These are phyloP conservation scores for Candida nemodendra DNA, from an alignment of 805 yeast genomes.

Conservation along the genomic window DNA sequence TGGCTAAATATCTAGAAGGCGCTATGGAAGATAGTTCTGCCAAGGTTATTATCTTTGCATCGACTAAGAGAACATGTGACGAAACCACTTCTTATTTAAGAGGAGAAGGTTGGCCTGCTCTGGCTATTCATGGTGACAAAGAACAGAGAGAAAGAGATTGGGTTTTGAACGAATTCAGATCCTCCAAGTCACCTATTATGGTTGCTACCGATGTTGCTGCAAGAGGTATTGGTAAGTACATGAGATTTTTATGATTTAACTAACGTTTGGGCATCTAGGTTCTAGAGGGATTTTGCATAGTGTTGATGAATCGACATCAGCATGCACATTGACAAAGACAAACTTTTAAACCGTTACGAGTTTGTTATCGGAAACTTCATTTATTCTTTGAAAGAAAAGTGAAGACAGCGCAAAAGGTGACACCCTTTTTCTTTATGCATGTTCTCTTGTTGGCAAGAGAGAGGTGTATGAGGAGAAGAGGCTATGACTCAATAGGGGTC, in stretches of 20 bases:
- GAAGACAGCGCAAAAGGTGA: too few relatives aligned
- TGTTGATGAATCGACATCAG: neutral
- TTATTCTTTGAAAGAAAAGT: too few relatives aligned
- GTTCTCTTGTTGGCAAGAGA: too few relatives aligned
- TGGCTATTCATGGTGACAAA: constrained; percentile 98
- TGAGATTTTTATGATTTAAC: constrained; percentile 8
- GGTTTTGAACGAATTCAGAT: constrained; percentile 91
- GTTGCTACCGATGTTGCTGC: constrained; percentile 99
- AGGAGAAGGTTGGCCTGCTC: constrained; percentile 97
- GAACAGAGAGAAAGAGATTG: constrained; percentile 98
- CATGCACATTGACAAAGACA: neutral
- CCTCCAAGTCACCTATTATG: constrained; percentile 93
- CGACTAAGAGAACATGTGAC: constrained; percentile 98
- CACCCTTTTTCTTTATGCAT: too few relatives aligned
- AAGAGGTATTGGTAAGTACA: constrained; percentile 96
- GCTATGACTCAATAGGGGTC: too few relatives aligned
- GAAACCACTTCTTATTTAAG: constrained; percentile 88
- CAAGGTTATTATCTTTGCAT: constrained; percentile 84
- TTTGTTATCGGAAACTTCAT: too few relatives aligned
- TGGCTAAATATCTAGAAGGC: constrained; percentile 75
- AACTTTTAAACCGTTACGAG: too few relatives aligned
- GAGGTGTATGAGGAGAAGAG: too few relatives aligned
- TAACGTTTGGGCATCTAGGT: constrained; percentile 10
- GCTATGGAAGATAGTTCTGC: constrained; percentile 72
- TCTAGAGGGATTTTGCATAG: neutral